Conservation (phyloP, 2,329 filamentous ascomycete species). For the Ophiostoma ulmi region DNA sequence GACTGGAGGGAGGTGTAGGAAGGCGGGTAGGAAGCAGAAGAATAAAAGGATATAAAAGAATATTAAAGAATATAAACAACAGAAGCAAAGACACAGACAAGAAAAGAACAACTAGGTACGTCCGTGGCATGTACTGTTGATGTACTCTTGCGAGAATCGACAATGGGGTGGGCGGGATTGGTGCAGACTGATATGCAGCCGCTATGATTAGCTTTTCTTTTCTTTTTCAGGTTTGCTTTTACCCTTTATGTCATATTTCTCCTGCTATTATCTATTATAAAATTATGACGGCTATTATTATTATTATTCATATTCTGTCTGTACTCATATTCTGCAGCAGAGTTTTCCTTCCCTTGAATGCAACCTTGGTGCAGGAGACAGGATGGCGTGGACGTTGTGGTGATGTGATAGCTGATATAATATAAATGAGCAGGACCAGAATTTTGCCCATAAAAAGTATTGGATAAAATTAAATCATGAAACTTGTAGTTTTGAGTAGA, state of each 20-base stretch:
- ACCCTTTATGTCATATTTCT: neutral
- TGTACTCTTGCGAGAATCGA: neutral
- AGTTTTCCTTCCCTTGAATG: slow-evolving; percentile 8
- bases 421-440: neutral
- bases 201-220: neutral
- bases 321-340: slow-evolving; percentile 2
- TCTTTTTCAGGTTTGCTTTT: neutral
- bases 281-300: neutral
- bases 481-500: neutral
- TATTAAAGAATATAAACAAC: neutral
- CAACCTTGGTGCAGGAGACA: neutral
- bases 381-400: neutral
- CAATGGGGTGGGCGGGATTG: slow-evolving; percentile 10
- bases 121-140: neutral
- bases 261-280: too few species aligned
- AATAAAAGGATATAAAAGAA: too few species aligned
- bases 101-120: neutral
- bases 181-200: slow-evolving; percentile 6
- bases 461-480: neutral
- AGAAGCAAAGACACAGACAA: neutral
- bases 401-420: slow-evolving; percentile 6
- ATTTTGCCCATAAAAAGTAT: neutral
- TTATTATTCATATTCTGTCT: neutral
- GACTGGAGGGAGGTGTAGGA: neutral
- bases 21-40: neutral